Conservation (phyloP, 805 yeast genomes). For the Kluyveromyces starmeri region DNA sequence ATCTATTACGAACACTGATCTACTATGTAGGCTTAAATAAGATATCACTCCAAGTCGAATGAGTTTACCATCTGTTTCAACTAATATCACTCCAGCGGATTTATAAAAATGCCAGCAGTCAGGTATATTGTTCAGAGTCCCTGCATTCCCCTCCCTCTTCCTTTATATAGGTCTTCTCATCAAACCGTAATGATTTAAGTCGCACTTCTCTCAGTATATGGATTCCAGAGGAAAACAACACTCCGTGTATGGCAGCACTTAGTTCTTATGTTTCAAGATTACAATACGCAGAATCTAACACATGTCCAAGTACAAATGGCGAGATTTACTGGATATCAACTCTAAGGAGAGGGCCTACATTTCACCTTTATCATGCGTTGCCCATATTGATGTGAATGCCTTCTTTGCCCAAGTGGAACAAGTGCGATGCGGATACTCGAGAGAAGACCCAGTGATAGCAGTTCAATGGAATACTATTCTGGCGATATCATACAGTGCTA, state of each 20-base stretch:
- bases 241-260: no score
- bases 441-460: constrained; percentile 80
- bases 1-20: neutral
- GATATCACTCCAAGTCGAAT: neutral
- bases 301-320: constrained; percentile 40
- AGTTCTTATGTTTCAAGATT: no score
- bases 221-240: no score
- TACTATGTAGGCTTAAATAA: neutral
- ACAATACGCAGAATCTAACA: no score
- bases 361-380: constrained; percentile 70
- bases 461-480: constrained; percentile 88
- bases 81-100: no score
- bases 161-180: no score
- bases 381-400: constrained; percentile 87
- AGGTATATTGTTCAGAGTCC: no score
- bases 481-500: constrained; percentile 86
- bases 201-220: no score
- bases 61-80: no score
- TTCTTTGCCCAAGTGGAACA: constrained; percentile 94
- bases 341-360: constrained; percentile 39
- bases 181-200: no score
- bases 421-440: constrained; percentile 53
- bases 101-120: no score
- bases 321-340: constrained; percentile 41
- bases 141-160: no score